Evolutionary conservation across 495 filamentous ascomycete species (phyloP).

Genomic region (Aspergillus funiculosus): DNA sequence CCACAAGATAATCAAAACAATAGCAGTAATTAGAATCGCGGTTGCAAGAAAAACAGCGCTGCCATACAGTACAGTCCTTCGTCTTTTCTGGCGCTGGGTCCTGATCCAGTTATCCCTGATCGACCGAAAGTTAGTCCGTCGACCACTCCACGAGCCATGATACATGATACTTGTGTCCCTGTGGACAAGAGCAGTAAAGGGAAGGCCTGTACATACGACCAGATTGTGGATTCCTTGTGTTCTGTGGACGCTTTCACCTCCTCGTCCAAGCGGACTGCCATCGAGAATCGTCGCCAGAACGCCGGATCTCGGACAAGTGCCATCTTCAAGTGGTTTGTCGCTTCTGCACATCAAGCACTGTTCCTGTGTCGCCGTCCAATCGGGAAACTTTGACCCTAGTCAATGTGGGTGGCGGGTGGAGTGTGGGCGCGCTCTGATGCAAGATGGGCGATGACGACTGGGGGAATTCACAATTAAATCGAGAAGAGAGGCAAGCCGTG

Average conservation of each 20-base stretch:
- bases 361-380: too few species aligned
- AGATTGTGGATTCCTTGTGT: constrained; percentile 16
- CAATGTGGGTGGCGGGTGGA: too few species aligned
- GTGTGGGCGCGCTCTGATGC: too few species aligned
- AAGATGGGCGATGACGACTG: too few species aligned
- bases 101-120: constrained; percentile 30
- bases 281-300: constrained; percentile 59
- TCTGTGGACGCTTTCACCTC: constrained; percentile 21
- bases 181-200: not conserved
- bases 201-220: constrained; percentile 8
- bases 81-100: constrained; percentile 30
- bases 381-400: too few species aligned
- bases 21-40: constrained; percentile 23
- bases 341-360: too few species aligned
- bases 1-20: constrained; percentile 34
- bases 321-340: constrained; percentile 28
- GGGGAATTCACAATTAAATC: too few species aligned
- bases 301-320: constrained; percentile 51
- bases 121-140: not conserved
- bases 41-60: constrained; percentile 30
- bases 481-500: too few species aligned
- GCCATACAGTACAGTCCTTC: constrained; percentile 30
- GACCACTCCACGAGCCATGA: not conserved
- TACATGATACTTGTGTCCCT: not conserved
- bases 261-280: constrained; percentile 50